Base-by-base conservation (phyloP, 192 early-diverging fungal species). In the Coemansia sp. region DNA sequence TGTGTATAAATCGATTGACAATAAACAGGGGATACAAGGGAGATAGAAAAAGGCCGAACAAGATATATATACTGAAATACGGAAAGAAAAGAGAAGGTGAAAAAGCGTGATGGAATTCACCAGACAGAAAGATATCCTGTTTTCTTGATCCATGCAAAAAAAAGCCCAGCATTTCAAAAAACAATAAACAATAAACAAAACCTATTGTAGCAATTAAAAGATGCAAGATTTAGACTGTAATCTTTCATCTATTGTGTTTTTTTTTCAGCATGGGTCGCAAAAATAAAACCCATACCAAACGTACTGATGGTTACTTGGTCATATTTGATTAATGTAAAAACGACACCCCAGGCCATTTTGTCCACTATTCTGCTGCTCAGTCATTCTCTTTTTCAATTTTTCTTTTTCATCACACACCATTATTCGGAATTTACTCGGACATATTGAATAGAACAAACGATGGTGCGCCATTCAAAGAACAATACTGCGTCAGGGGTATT, bases 401-500 rank as follows among this genome's bases (percentile, higher is more conserved):
- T 37, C 12, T 37, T 10, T 37, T 37, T 37, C 13, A 1, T 13
- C 40, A 52, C 13, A 52, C 25, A 16, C 25, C 6, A 3, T 26
- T 52, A 52, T 52, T 52, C 25, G 21, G 26, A 23, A 6, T 52
- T 52, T 28, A 28, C 26, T 52, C 25, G 21, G 49, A 52, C 6
- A 52, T 8, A 29, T 7, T 3, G 29, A 20, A 15, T 7, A 13
- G n/a, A 26, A 35, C 48, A 57, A 10, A n/a, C n/a, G n/a, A 93
- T 92, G 88, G 86, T 88, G 45, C 88, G 93, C 15, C 95, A 97
- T 77, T 94, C 93, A 16, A 97, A 95, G 67, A 95, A 95, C 78
- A 95, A 95, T 71, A 98, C 92, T 2, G 91, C 94, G 7, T 82
- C 87, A 21, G 89, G 92, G 28, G 91, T 93, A 39, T 98, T 98